Evolutionary conservation across 257 asterid genomes (phyloP).

Genomic region (Fraxinus americana): DNA sequence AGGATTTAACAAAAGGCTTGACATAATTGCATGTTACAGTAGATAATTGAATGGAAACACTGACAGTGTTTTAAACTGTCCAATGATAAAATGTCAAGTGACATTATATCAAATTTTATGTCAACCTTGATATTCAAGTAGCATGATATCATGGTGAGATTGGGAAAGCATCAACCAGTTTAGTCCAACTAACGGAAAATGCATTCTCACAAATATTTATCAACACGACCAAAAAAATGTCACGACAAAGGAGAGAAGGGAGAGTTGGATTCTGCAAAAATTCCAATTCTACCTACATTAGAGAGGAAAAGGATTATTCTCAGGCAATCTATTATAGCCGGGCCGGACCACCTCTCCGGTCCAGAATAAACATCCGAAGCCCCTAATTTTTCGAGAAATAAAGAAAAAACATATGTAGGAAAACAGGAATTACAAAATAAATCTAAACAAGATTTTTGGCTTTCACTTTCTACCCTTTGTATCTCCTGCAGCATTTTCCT

Average conservation of each 20-base stretch:
- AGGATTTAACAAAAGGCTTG: no score
- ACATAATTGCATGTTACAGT: no score
- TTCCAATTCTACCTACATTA: slow-evolving; percentile 45
- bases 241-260: slow-evolving; percentile 7
- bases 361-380: slow-evolving; percentile 32
- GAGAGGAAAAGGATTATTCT: slow-evolving; percentile 45
- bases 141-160: not conserved
- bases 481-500: slow-evolving; percentile 43
- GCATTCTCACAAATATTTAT: not conserved
- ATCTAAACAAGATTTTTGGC: slow-evolving; percentile 25
- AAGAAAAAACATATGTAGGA: slow-evolving; percentile 20
- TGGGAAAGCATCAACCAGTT: not conserved
- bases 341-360: slow-evolving; percentile 60
- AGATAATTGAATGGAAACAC: no score
- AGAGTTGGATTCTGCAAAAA: slow-evolving; percentile 53
- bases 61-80: no score
- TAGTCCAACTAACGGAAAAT: no score
- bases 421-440: slow-evolving; percentile 14
- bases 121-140: no score
- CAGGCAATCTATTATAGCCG: slow-evolving; percentile 63
- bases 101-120: no score
- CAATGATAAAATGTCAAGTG: no score
- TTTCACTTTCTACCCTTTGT: slow-evolving; percentile 45
- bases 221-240: slow-evolving; percentile 6
- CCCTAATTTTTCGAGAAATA: slow-evolving; percentile 29